Evolutionary conservation across 2,329 filamentous ascomycete species (phyloP).

Genomic region (Fonsecaea pugnacius): DNA sequence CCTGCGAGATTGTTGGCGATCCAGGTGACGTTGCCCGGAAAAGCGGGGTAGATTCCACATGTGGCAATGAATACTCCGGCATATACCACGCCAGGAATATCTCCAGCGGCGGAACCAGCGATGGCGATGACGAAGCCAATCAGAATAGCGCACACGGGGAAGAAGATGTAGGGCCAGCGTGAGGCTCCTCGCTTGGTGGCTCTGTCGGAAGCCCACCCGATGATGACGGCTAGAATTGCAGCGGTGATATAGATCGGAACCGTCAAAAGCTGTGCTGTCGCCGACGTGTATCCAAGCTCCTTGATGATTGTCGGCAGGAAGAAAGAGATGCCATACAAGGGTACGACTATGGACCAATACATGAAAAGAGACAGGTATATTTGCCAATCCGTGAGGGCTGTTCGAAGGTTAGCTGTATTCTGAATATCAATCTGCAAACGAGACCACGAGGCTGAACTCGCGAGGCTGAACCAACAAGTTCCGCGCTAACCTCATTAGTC

Average conservation of each 20-base stretch:
- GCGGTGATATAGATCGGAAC: conserved; percentile 49
- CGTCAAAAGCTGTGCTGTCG: conserved; percentile 48
- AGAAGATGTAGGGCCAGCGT: conserved; percentile 60
- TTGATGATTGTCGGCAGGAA: conserved; percentile 48
- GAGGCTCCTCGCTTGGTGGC: conserved; percentile 48
- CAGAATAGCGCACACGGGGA: conserved; percentile 58
- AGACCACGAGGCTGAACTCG: conserved; percentile 17
- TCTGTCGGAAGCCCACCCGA: conserved; percentile 63
- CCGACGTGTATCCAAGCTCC: conserved; percentile 47
- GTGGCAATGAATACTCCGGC: conserved; percentile 55
- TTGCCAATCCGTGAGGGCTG: conserved; percentile 46
- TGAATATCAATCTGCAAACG: not conserved
- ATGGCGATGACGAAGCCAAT: conserved; percentile 62
- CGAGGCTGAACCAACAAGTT: too few species aligned
- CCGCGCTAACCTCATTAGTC: not conserved
- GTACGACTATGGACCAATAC: conserved; percentile 50
- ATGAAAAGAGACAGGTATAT: conserved; percentile 38
- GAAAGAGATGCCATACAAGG: conserved; percentile 48
- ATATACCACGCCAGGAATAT: conserved; percentile 51
- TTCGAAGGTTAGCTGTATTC: not conserved
- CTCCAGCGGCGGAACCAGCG: conserved; percentile 40
- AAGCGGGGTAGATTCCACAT: conserved; percentile 53
- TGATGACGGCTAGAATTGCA: conserved; percentile 44
- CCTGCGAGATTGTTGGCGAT: conserved; percentile 64
- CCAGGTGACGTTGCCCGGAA: conserved; percentile 58